These are phyloP conservation scores for Imleria badia DNA, from an alignment of 768 basidiomycete species.

Conservation along the genomic window DNA sequence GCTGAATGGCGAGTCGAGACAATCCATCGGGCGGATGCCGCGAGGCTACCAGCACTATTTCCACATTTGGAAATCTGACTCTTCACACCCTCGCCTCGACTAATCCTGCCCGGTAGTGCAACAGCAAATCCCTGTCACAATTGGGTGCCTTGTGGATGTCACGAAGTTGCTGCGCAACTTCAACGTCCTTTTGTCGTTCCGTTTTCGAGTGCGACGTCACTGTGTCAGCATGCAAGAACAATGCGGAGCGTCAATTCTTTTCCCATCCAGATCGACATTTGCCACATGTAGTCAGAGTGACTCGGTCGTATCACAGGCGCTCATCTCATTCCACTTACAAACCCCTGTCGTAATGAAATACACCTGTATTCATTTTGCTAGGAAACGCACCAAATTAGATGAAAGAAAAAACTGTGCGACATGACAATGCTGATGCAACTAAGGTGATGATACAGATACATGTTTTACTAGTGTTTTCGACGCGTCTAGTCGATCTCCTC, in stretches of 20 bases:
- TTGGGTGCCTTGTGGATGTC: background rate
- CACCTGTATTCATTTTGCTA: conserved; percentile 15
- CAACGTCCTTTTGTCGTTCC: background rate
- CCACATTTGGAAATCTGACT: conserved; percentile 30
- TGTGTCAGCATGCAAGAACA: conserved; percentile 16
- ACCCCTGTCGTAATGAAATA: background rate
- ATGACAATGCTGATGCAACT: conserved; percentile 26
- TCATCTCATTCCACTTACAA: background rate
- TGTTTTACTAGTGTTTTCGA: conserved; percentile 3
- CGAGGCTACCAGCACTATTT: conserved; percentile 19
- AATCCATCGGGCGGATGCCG: conserved; percentile 24
- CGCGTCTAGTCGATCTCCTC: conserved; percentile 87
- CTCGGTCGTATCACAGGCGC: background rate
- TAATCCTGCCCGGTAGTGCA: too few relatives aligned
- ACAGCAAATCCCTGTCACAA: background rate
- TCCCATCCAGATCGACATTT: background rate
- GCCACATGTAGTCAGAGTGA: conserved; percentile 4
- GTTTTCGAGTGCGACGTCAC: background rate
- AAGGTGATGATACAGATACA: conserved; percentile 29
- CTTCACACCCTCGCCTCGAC: background rate
- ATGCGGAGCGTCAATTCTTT: conserved; percentile 23
- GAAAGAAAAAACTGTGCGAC: conserved; percentile 20
- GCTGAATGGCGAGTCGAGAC: conserved; percentile 25
- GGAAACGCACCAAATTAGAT: conserved; percentile 21
- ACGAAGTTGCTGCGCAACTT: background rate